Conservation (phyloP, 371 early-diverging fungal genomes). For the Fennellomyces sp. region DNA sequence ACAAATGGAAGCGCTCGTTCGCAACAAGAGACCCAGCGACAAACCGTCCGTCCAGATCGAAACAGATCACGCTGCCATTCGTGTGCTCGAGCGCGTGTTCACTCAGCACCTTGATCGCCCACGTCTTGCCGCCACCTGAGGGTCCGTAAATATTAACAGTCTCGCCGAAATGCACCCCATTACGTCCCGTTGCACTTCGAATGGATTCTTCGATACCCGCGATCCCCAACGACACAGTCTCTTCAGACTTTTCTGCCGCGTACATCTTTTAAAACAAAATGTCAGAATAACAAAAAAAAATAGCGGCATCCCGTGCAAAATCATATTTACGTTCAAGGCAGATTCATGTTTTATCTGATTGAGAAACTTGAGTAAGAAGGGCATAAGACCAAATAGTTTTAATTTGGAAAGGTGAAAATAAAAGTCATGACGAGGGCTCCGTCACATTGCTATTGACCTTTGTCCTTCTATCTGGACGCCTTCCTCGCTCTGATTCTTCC, state of each 20-base stretch:
- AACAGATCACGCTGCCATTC: conserved; percentile 15
- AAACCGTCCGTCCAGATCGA: conserved; percentile 28
- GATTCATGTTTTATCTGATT: conserved; percentile 22
- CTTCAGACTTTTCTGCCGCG: background rate
- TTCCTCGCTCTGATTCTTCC: background rate
- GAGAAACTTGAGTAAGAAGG: conserved; percentile 15
- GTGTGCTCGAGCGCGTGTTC: conserved; percentile 11
- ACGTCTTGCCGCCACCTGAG: conserved; percentile 27
- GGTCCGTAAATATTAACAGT: conserved; percentile 20
- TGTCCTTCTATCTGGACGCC: background rate
- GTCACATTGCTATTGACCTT: background rate
- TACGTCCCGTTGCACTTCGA: background rate
- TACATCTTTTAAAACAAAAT: background rate
- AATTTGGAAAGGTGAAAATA: no score
- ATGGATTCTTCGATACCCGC: conserved; percentile 4
- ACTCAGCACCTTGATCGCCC: conserved; percentile 14
- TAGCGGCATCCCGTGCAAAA: background rate
- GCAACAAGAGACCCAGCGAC: background rate
- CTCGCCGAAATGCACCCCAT: conserved; percentile 14
- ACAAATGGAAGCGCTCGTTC: conserved; percentile 24
- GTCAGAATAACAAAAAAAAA: background rate
- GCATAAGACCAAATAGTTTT: no score
- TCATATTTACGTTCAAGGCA: conserved; percentile 10
- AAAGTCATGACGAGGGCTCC: background rate
- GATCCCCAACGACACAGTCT: conserved; percentile 2